Base-by-base conservation (phyloP, 805 yeast genomes). In the Kuraishia borneana region DNA sequence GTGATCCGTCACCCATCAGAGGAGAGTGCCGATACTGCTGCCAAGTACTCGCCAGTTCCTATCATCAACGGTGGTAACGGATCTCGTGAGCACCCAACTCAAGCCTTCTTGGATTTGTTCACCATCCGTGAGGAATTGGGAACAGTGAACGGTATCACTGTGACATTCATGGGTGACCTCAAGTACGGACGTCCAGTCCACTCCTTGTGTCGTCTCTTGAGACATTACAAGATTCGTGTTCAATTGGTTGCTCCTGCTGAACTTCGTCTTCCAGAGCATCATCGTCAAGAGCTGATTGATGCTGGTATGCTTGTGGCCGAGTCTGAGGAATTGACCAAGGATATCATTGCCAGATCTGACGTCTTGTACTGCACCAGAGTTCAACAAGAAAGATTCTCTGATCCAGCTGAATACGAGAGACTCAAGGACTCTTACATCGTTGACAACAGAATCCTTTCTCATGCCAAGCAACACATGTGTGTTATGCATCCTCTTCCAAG, bases 401-500 rank as follows among this genome's bases (percentile, higher is more conserved):
- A 77, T 55, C 67, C 61, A 46, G 76, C 63, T 32, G 83, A 87
- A 54, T 92, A 85, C 63, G 80, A 81, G 59, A 72, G 89, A 53
- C 74, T 89, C 54, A 88, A 87, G 71, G 94, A 89, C 57, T 70
- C 83, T 8, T 92, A 87, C 61, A 73, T 85, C 53, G 92, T 92
- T 40, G 96, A 92, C 65, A 89, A 89, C 73, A 79, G 71, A 62
- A 82, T 89, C 41, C 71, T 92, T 55, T 70, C 85, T 21, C 77
- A 82, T 58, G 97, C 98, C 48, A 92, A 94, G 66, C 87, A 85
- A 58, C 96, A 92, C 63, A 92, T 92, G 97, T 85, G 96, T 60
- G 82, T 92, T 43, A 81, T 92, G 95, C 99, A 92, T 59, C 99
- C 99, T 57, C 74, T 92, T 50, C 99, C 99, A 56, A 83, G 99